These are phyloP conservation scores for Albophoma yamanashiensis DNA, from an alignment of 2,329 filamentous ascomycete genomes.

Conservation along the genomic window DNA sequence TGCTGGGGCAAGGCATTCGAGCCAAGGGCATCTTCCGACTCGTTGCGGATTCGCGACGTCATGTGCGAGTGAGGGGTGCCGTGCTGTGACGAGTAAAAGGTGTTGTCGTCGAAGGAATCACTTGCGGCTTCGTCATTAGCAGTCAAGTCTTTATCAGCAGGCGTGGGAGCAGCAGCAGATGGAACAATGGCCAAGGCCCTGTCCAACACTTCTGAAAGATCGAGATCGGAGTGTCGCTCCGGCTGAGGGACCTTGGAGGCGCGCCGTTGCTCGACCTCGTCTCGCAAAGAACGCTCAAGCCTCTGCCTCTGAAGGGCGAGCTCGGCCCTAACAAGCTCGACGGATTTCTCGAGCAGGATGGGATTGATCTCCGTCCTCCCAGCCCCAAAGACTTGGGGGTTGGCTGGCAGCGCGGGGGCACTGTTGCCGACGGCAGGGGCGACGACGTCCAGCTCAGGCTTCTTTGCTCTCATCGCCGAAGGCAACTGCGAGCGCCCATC, in stretches of 20 bases:
- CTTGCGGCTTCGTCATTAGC: conserved; percentile 51
- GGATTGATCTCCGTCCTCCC: conserved; percentile 64
- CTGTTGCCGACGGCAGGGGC: background rate
- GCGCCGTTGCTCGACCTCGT: conserved; percentile 60
- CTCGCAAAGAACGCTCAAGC: conserved; percentile 65
- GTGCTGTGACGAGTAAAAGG: conserved; percentile 91
- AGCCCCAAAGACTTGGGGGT: conserved; percentile 27
- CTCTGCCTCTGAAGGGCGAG: conserved; percentile 69
- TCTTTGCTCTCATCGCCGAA: background rate
- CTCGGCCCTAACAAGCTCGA: conserved; percentile 73
- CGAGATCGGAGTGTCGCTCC: conserved; percentile 53
- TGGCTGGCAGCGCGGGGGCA: background rate
- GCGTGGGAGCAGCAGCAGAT: conserved; percentile 47
- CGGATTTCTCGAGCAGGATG: conserved; percentile 76
- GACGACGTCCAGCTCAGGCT: background rate
- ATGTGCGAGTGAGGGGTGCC: conserved; percentile 56
- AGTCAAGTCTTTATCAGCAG: conserved; percentile 41
- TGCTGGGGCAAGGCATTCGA: conserved; percentile 7
- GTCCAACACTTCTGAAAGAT: conserved; percentile 62
- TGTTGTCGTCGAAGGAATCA: conserved; percentile 87
- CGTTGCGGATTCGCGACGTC: conserved; percentile 37
- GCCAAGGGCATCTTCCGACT: conserved; percentile 20
- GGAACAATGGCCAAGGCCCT: conserved; percentile 63
- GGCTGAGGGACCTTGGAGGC: conserved; percentile 32
- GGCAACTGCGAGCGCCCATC: background rate